A percentile compares a stretch with the other conserved stretches of the same genome.
phyloP scores from a whole-genome alignment of 352 stramenopile genomes.

The Globisporangium nodosum region DNA sequence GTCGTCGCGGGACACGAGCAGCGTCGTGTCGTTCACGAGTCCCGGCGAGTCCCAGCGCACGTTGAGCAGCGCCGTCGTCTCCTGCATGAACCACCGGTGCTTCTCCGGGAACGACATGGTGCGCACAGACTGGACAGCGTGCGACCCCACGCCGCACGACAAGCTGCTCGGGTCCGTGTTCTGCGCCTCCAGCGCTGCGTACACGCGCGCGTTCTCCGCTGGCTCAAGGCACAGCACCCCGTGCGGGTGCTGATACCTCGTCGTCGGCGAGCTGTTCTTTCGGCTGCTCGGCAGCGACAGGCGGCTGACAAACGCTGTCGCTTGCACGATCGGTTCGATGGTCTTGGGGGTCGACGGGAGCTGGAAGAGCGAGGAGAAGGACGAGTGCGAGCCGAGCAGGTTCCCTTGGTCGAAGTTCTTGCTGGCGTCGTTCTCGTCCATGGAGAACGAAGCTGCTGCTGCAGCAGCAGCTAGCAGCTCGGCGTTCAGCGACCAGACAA shows the following conservation, averaged over 20 bases:
- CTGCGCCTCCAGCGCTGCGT: constrained; percentile 15
- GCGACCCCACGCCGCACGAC: constrained; percentile 19
- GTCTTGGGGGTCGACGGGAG: not conserved
- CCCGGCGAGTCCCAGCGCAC: constrained; percentile 27
- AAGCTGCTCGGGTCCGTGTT: constrained; percentile 11
- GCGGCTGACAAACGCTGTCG: constrained; percentile 39
- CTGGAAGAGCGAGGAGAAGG: constrained; percentile 7
- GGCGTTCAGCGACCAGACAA: constrained; percentile 28
- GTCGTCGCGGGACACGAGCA: constrained; percentile 32
- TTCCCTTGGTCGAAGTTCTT: not conserved
- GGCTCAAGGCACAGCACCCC: constrained; percentile 18
- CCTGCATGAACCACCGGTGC: constrained; percentile 52
- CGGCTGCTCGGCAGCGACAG: constrained; percentile 5
- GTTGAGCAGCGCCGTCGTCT: constrained; percentile 35
- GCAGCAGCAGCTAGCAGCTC: not conserved
- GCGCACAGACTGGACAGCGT: constrained; percentile 29
- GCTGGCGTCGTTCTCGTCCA: not conserved
- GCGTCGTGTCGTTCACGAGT: constrained; percentile 15
- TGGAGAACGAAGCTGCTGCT: not conserved
- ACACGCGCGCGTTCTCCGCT: constrained; percentile 28
- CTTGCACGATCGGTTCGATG: constrained; percentile 19
- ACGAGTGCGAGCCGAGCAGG: constrained; percentile 7
- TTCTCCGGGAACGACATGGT: constrained; percentile 41
- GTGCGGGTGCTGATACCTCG: constrained; percentile 12
- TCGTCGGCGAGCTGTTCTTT: not conserved